phyloP scores from a whole-genome alignment of 2,329 filamentous ascomycete genomes.

The Penicillium sp. region DNA sequence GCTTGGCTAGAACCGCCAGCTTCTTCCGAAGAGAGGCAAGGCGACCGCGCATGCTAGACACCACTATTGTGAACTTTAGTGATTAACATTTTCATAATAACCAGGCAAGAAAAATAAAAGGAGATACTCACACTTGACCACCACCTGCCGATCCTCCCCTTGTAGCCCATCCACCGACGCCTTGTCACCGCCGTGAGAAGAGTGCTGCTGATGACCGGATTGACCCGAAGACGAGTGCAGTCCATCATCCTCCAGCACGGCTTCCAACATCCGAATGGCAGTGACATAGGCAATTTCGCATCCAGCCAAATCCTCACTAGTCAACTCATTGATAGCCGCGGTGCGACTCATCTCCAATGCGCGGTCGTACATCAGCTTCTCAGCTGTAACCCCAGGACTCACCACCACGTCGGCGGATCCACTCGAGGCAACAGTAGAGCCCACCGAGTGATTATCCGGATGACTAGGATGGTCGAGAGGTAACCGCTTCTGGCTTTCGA shows the following conservation, averaged over 20 bases:
- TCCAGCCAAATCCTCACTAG: conserved; percentile 82
- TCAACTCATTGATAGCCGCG: conserved; percentile 93
- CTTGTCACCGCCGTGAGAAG: conserved; percentile 43
- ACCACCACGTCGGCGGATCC: conserved; percentile 78
- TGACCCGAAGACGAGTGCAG: conserved; percentile 37
- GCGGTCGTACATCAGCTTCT: conserved; percentile 97
- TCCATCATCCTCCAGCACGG: conserved; percentile 85
- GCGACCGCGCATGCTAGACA: conserved; percentile 57
- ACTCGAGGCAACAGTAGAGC: conserved; percentile 63
- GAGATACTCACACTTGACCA: conserved; percentile 55
- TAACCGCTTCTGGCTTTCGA: conserved; percentile 82
- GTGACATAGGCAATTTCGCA: conserved; percentile 95
- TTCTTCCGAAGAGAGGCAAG: conserved; percentile 57
- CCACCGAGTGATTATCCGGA: conserved; percentile 74
- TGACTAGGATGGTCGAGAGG: conserved; percentile 86
- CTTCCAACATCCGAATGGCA: conserved; percentile 92
- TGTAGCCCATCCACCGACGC: conserved; percentile 51
- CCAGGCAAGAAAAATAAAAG: neutral
- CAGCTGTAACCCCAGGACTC: conserved; percentile 87
- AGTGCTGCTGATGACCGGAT: conserved; percentile 30
- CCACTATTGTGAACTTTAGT: conserved; percentile 47
- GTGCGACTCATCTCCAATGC: conserved; percentile 95
- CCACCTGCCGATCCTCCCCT: conserved; percentile 55
- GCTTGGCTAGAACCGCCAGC: conserved; percentile 55
- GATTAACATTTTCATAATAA: neutral